Conservation (phyloP, 179 eudicot species). For the Corrigiola litoralis region DNA sequence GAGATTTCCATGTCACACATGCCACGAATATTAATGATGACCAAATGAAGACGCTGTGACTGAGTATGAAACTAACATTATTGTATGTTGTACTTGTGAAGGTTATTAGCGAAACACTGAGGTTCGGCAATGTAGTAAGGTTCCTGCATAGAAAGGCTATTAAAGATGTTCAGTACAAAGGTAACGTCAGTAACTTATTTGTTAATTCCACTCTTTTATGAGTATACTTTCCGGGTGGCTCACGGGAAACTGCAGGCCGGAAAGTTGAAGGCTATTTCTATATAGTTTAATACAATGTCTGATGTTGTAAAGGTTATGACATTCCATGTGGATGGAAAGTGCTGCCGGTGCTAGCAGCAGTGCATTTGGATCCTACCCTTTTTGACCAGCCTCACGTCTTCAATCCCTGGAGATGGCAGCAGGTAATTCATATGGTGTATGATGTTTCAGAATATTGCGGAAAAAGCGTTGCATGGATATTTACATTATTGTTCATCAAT, state of each 20-base stretch:
- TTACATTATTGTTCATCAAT: too few species aligned
- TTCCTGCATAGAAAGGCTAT: constrained; percentile 91
- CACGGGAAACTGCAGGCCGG: constrained; percentile 22
- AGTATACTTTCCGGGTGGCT: constrained; percentile 7
- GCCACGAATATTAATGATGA: not conserved
- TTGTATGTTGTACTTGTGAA: constrained; percentile 20
- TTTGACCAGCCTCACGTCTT: constrained; percentile 79
- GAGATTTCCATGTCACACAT: not conserved
- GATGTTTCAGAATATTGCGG: not conserved
- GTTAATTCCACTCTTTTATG: not conserved
- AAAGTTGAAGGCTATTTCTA: constrained; percentile 5
- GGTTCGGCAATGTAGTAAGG: constrained; percentile 93
- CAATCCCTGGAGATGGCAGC: constrained; percentile 98
- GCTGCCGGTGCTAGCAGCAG: constrained; percentile 92
- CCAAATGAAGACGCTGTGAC: not conserved
- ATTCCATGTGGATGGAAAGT: constrained; percentile 99
- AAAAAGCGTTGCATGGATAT: too few species aligned
- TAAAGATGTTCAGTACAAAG: constrained; percentile 78
- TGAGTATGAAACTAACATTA: not conserved
- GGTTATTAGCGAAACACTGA: constrained; percentile 88
- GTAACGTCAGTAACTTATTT: constrained; percentile 30
- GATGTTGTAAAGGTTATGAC: constrained; percentile 67
- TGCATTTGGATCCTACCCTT: constrained; percentile 80
- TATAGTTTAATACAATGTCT: not conserved
- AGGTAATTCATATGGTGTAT: constrained; percentile 11